Evolutionary conservation across 495 filamentous ascomycete genomes (phyloP).

Genomic region (Emericellopsis terricola): DNA sequence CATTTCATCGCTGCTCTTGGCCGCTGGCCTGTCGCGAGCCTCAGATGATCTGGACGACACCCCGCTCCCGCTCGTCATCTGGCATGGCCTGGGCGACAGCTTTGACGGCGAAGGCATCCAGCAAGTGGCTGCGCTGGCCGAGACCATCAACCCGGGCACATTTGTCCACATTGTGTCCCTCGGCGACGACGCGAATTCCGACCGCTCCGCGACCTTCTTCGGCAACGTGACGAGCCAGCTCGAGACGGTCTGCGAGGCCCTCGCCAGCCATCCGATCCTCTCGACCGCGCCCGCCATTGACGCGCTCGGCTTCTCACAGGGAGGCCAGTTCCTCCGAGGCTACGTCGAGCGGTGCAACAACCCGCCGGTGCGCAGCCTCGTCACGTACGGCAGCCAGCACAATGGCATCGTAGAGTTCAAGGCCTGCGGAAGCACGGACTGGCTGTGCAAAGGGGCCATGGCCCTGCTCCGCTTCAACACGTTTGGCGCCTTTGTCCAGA

Average conservation of each 20-base stretch:
- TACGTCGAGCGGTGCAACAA: slow-evolving; percentile 81
- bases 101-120: slow-evolving; percentile 60
- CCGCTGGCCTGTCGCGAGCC: no score
- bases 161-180: slow-evolving; percentile 69
- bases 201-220: slow-evolving; percentile 73
- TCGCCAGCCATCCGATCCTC: slow-evolving; percentile 60
- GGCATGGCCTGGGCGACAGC: slow-evolving; percentile 64
- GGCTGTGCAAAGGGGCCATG: slow-evolving; percentile 62
- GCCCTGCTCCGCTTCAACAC: slow-evolving; percentile 52
- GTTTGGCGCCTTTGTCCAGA: slow-evolving; percentile 63
- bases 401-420: slow-evolving; percentile 79
- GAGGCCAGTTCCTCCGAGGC: slow-evolving; percentile 88
- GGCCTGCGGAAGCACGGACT: slow-evolving; percentile 45
- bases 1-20: no score
- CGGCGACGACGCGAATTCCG: slow-evolving; percentile 40
- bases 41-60: slow-evolving; percentile 30
- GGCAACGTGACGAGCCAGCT: slow-evolving; percentile 79
- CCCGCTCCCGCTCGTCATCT: slow-evolving; percentile 75
- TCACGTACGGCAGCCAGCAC: slow-evolving; percentile 89
- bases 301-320: slow-evolving; percentile 87
- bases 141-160: slow-evolving; percentile 61
- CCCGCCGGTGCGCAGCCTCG: slow-evolving; percentile 61
- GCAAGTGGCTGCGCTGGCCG: slow-evolving; percentile 44
- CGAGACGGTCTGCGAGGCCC: slow-evolving; percentile 57
- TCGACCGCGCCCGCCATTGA: slow-evolving; percentile 68